Base-by-base conservation (phyloP, 805 yeast genomes). In the Ogataea henricii region DNA sequence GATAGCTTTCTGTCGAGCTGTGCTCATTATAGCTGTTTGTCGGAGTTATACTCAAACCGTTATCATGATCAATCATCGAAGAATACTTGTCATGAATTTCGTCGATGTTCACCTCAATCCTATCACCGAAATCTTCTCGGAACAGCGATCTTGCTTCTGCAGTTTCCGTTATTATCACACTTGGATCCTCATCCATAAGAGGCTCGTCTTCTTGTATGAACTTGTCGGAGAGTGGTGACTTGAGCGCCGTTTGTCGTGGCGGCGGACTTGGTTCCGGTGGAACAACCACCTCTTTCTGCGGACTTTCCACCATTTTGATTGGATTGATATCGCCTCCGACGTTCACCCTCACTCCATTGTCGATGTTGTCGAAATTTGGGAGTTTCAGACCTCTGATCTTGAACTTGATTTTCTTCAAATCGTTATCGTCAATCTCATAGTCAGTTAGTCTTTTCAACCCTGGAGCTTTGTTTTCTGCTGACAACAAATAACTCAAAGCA, bases 401-500 rank as follows among this genome's bases (percentile, higher is more conserved):
- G 49, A 89, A 72, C 62, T 87, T 89, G 18, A 96, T 85, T 23
- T 73, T 73, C 39, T 74, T 72, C 17, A 92, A 71, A 46, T 90
- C 96, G 12, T 78, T 85, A 16, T 82, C 84, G 4, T 81, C 65
- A 57, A 92, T 88, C 47, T 76, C 72, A 25, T 51, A 47, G 3
- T 87, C 90, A 8, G 83, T 83, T 27, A 88, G 66, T 52, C 81
- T 78, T 27, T 74, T 76, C 60, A 92, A 77, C 3, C 72, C 68
- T 1, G 91, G 88, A 5, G 84, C 83, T 16, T 69, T 68, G 21
- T 78, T 76, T 22, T 80, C 72, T 55, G 76, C 73, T 49, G 84
- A 76, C 46, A 94, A 73, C 63, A 89, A 80, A 56, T 80, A 88
- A 43, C 90, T 83, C 54, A 92, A 69, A 2, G 97, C 97, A 69